Evolutionary conservation across 345 rosid genomes (phyloP), one percentile per base, ranked within the genome.

Genomic region (Lepidium africanum): DNA sequence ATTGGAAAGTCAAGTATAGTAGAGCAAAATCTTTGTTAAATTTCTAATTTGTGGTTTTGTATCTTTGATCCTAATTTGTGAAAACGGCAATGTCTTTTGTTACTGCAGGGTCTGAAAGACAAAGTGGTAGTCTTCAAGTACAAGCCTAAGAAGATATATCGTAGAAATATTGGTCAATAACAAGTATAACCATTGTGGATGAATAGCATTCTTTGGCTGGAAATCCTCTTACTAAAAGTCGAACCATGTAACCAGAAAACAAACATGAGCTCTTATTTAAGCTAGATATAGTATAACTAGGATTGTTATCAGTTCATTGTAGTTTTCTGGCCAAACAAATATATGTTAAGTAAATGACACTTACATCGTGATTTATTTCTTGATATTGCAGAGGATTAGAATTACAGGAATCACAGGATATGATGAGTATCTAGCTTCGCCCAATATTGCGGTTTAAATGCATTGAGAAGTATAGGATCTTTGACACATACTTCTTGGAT

Each of bases 141-240:
- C 59, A 94, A 91, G 86, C 86, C 75, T 76, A 94, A 94, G 85
- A 94, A 94, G 79, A 87, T 87, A 69, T 94, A 94, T 69, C 81
- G 95, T 68, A 90, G 99, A 79, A 94, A 90, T 71, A 94, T 90
- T 36, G 99, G 99, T 47, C 99, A 94, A 58, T 77, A 97, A 16
- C 99, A 94, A 97, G 99, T 94, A 81, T 6, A 52, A 30, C 40
- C 57, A 55, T 9, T 43, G n/a, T 33, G 21, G 10, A 53, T 43
- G 10, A 17, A 40, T 17, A 43, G n/a, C 12, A 47, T 10, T 12
- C 1, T 37, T 35, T 46, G 49, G 3, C 35, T 38, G 9, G 58
- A 46, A 16, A n/a, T 23, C 15, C 9, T 42, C 25, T 14, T 38
- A 33, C 41, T 11, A 48, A 23, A 6, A 38, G 6, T 16, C 16